Percentiles rank a stretch among this genome's conserved stretches.
Conservation (phyloP, 2,329 filamentous ascomycete genomes). For the Sporothrix globosa region DNA sequence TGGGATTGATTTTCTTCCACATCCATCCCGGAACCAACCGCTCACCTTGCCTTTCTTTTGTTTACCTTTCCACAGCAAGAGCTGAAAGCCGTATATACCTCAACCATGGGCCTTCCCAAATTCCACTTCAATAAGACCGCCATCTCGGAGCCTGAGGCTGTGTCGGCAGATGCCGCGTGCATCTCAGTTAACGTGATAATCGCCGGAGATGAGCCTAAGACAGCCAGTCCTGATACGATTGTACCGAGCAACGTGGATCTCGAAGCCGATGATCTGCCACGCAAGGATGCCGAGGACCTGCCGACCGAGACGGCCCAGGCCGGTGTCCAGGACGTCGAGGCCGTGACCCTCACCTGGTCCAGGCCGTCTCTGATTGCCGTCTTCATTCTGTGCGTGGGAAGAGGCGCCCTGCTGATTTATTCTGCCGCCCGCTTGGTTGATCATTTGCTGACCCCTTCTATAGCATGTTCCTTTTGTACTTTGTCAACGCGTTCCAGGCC, state of each 20-base stretch:
- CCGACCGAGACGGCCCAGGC: conserved; percentile 43
- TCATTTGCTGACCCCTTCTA: background rate
- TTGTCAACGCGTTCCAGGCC: conserved; percentile 54
- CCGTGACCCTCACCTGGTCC: conserved; percentile 51
- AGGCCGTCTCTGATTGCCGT: conserved; percentile 47
- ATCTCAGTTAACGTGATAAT: background rate
- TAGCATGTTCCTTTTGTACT: conserved; percentile 53
- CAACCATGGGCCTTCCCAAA: conserved; percentile 28
- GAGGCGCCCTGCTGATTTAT: background rate
- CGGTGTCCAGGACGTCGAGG: conserved; percentile 54
- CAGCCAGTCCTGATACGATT: background rate
- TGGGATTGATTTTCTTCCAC: background rate
- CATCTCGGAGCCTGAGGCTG: conserved; percentile 16
- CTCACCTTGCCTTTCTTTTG: background rate
- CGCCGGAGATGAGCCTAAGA: background rate
- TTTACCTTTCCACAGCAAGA: background rate
- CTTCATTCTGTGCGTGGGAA: conserved; percentile 42
- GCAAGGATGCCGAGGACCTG: conserved; percentile 24
- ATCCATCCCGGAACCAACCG: background rate
- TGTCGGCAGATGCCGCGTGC: background rate
- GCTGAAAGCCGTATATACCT: background rate
- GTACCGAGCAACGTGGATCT: background rate
- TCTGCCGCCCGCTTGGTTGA: no score
- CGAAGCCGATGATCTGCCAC: background rate
- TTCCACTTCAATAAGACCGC: conserved; percentile 25